These are phyloP conservation scores for Backusella parvicylindrica DNA, from an alignment of 192 early-diverging fungal species.

Conservation along the genomic window DNA sequence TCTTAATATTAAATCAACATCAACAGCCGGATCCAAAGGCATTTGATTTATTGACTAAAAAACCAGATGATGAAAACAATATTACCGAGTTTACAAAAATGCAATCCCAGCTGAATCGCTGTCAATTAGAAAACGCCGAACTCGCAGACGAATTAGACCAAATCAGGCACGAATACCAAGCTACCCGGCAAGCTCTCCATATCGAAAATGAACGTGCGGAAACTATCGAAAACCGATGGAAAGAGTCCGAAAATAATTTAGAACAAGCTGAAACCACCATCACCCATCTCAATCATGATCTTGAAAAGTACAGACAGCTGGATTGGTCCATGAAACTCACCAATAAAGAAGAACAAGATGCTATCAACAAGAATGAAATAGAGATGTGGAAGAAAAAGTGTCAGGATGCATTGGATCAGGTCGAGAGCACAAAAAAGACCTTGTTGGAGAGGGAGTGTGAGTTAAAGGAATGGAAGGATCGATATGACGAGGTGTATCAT, in stretches of 20 bases:
- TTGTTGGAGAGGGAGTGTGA: neutral
- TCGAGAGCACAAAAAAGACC: neutral
- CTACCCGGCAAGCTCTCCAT: neutral
- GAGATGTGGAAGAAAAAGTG: neutral
- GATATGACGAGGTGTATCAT: neutral
- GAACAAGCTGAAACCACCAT: conserved; percentile 7
- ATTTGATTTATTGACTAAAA: neutral
- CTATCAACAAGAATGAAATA: neutral
- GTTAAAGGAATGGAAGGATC: neutral
- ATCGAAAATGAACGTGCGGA: conserved; percentile 13
- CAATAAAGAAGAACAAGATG: neutral
- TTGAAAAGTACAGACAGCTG: neutral
- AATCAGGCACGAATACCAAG: neutral
- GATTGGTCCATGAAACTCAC: neutral
- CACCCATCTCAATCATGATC: neutral
- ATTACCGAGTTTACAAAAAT: no score
- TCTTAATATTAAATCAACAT: neutral
- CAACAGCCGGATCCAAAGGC: neutral
- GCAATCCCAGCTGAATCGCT: neutral
- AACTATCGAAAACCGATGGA: conserved; percentile 4
- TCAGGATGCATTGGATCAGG: neutral
- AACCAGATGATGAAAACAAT: neutral
- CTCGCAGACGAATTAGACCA: conserved; percentile 7
- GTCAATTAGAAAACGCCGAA: neutral
- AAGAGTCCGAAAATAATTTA: neutral